phyloP scores from a whole-genome alignment of 140 eudicot genomes.

The Senecio squalidus region DNA sequence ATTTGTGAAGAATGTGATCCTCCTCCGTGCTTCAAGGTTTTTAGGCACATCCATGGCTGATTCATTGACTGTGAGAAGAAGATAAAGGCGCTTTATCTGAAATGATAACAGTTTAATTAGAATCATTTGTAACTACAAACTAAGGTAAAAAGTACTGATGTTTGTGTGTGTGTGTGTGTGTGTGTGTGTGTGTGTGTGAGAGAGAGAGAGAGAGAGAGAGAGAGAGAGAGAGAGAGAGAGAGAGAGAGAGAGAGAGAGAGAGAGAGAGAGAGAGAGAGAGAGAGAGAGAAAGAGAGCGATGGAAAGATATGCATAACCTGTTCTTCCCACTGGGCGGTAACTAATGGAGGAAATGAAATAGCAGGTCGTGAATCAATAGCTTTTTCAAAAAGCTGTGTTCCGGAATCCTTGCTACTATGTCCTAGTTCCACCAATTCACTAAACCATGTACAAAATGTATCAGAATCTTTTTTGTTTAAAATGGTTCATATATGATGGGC shows the following conservation, averaged over 20 bases:
- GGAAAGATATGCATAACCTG: constrained; percentile 47
- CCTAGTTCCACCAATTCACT: constrained; percentile 89
- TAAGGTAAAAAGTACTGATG: constrained; percentile 2
- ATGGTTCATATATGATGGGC: neutral
- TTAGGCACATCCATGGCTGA: constrained; percentile 93
- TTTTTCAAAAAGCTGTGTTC: constrained; percentile 75
- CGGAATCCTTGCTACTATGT: constrained; percentile 75
- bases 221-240: too few species aligned
- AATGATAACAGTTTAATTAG: constrained; percentile 16
- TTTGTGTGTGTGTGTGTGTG: neutral
- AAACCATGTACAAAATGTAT: constrained; percentile 12
- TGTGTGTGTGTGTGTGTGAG: too few species aligned
- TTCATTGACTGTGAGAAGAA: constrained; percentile 93
- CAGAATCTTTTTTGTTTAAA: constrained; percentile 1
- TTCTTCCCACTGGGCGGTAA: constrained; percentile 96
- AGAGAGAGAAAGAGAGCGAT: constrained; percentile 5
- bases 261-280: too few species aligned
- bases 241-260: too few species aligned
- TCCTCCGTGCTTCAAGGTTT: constrained; percentile 95
- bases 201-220: too few species aligned
- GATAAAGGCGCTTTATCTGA: constrained; percentile 86
- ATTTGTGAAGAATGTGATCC: constrained; percentile 94
- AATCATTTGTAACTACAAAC: constrained; percentile 3
- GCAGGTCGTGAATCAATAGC: constrained; percentile 45
- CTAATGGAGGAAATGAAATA: constrained; percentile 75